Evolutionary conservation across 306 rosid species (phyloP).

Genomic region (Rubus idaeus): DNA sequence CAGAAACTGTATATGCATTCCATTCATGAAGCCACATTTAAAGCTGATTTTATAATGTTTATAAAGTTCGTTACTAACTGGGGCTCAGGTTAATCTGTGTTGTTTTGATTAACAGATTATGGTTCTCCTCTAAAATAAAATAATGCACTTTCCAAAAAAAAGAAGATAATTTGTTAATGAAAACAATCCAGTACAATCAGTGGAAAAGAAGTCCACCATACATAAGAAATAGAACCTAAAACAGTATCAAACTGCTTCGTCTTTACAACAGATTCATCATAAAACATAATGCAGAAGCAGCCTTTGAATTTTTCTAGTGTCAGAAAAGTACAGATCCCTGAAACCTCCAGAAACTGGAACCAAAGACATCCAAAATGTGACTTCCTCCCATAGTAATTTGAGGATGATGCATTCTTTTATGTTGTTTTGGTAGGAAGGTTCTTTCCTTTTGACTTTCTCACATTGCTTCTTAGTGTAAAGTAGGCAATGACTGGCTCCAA

Average conservation of each 20-base stretch:
- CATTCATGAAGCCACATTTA: not conserved
- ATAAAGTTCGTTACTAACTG: not conserved
- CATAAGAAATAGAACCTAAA: not conserved
- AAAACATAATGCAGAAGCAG: not conserved
- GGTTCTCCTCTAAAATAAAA: not conserved
- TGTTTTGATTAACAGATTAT: not conserved
- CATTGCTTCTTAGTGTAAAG: not conserved
- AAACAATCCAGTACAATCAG: not conserved
- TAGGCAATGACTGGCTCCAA: not conserved
- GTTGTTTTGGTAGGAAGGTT: conserved; percentile 3
- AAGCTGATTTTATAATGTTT: not conserved
- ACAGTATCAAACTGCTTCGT: not conserved
- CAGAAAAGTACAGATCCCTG: not conserved
- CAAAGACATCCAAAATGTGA: not conserved
- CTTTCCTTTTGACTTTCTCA: not conserved
- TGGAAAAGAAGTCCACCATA: not conserved
- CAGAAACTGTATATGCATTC: conserved; percentile 3
- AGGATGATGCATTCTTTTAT: not conserved
- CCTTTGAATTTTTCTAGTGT: not conserved
- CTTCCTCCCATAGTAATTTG: not conserved
- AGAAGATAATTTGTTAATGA: not conserved
- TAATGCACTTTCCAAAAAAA: not conserved
- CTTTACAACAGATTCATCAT: not conserved
- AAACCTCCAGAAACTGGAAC: not conserved
- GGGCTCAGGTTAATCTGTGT: not conserved